Percentiles rank a stretch among this genome's conserved stretches.
Conservation (phyloP, 306 rosid species). For the Senna siamea region DNA sequence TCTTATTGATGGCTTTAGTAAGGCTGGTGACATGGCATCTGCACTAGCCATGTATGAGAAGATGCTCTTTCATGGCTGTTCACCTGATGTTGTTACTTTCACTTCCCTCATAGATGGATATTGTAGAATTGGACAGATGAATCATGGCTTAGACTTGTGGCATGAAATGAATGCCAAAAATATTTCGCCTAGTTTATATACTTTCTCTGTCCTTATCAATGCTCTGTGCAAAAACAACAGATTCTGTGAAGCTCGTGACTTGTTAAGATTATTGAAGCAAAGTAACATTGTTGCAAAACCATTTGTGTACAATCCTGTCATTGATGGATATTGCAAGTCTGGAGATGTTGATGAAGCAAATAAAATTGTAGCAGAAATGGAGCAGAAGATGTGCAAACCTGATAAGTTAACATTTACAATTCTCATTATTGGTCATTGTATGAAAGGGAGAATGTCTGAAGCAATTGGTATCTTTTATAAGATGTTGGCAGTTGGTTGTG, state of each 20-base stretch:
- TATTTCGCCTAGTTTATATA: constrained; percentile 62
- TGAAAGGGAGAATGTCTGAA: constrained; percentile 81
- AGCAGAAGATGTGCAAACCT: constrained; percentile 64
- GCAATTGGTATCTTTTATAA: constrained; percentile 72
- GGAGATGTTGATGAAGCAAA: constrained; percentile 88
- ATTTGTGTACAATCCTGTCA: constrained; percentile 78
- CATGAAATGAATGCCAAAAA: constrained; percentile 62
- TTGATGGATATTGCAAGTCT: constrained; percentile 85
- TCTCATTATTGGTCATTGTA: constrained; percentile 85
- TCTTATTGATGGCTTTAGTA: constrained; percentile 75
- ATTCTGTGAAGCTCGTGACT: constrained; percentile 65
- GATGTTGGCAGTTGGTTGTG: constrained; percentile 72
- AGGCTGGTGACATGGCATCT: constrained; percentile 64
- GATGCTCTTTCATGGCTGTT: constrained; percentile 59
- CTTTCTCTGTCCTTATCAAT: constrained; percentile 72
- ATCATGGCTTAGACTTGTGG: constrained; percentile 69
- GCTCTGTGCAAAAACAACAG: constrained; percentile 77
- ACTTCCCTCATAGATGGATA: constrained; percentile 77
- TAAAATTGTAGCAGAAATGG: constrained; percentile 72
- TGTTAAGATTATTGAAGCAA: constrained; percentile 59
- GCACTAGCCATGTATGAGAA: constrained; percentile 58
- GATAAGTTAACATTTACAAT: constrained; percentile 85
- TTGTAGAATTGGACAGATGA: constrained; percentile 65
- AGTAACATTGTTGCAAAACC: constrained; percentile 56
- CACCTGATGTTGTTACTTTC: constrained; percentile 69